Evolutionary conservation across 2,329 filamentous ascomycete species (phyloP).

Genomic region (Fusarium tjaetaba): DNA sequence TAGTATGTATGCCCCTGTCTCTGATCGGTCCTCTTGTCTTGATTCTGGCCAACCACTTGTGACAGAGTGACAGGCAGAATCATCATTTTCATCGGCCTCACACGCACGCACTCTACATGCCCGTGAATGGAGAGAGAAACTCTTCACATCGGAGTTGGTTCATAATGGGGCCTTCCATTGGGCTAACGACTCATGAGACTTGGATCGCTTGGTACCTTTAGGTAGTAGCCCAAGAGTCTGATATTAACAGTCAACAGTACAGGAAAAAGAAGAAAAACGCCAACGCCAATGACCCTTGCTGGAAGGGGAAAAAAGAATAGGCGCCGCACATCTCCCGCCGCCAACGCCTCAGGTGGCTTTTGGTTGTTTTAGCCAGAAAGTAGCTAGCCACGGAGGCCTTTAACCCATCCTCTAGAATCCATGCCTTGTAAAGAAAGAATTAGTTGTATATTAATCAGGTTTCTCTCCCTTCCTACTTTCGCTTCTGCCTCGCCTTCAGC

Average conservation of each 20-base stretch:
- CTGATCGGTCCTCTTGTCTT: slow-evolving; percentile 24
- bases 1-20: slow-evolving; percentile 28
- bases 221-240: slow-evolving; percentile 5
- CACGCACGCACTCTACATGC: slow-evolving; percentile 8
- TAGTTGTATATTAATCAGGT: not conserved
- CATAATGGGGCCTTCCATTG: not conserved
- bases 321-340: slow-evolving; percentile 35
- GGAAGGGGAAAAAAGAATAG: slow-evolving; percentile 23
- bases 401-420: not conserved
- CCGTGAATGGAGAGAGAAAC: not conserved
- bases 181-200: slow-evolving; percentile 5
- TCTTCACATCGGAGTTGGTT: not conserved
- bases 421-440: not conserved
- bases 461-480: slow-evolving; percentile 5
- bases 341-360: slow-evolving; percentile 33
- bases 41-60: slow-evolving; percentile 19
- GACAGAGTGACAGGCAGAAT: not conserved
- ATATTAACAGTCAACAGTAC: not conserved
- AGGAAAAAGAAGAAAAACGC: not conserved
- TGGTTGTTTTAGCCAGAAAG: slow-evolving; percentile 28
- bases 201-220: not conserved
- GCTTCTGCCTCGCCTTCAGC: slow-evolving; percentile 13
- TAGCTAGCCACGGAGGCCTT: slow-evolving; percentile 11
- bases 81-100: slow-evolving; percentile 10
- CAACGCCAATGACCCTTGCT: slow-evolving; percentile 25